Percentiles rank a stretch among this genome's conserved stretches.
phyloP scores from a whole-genome alignment of 208 protist species.

The Trichomonas gallinae region DNA sequence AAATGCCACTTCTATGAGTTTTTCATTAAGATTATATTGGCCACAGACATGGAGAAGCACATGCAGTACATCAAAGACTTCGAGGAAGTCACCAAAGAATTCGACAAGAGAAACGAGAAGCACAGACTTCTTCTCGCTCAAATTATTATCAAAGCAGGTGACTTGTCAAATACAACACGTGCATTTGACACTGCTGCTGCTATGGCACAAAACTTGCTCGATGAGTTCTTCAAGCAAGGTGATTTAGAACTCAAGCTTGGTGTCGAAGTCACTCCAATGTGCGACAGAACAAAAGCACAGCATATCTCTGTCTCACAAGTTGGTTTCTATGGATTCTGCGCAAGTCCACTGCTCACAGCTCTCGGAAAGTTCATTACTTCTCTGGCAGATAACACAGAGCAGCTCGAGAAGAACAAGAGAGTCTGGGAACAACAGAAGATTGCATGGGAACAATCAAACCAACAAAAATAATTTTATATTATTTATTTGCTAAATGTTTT shows the following conservation, averaged over 20 bases:
- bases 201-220: not conserved
- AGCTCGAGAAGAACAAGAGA: not conserved
- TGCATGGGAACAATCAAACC: not conserved
- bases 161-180: not conserved
- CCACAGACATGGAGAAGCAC: not conserved
- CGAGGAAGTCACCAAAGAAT: not conserved
- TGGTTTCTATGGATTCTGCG: not conserved
- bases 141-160: not conserved
- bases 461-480: not conserved
- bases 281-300: not conserved
- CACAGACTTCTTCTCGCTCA: not conserved
- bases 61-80: not conserved
- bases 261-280: conserved; percentile 1
- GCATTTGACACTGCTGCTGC: not conserved
- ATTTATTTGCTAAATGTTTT: not conserved
- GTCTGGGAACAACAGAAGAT: not conserved
- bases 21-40: conserved; percentile 6
- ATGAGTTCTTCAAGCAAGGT: not conserved
- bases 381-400: not conserved
- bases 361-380: not conserved
- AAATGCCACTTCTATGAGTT: not conserved
- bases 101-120: not conserved
- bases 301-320: not conserved
- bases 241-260: not conserved
- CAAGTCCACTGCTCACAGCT: not conserved